Evolutionary conservation across 2,329 filamentous ascomycete species (phyloP).

Genomic region (Botrytis fabae): DNA sequence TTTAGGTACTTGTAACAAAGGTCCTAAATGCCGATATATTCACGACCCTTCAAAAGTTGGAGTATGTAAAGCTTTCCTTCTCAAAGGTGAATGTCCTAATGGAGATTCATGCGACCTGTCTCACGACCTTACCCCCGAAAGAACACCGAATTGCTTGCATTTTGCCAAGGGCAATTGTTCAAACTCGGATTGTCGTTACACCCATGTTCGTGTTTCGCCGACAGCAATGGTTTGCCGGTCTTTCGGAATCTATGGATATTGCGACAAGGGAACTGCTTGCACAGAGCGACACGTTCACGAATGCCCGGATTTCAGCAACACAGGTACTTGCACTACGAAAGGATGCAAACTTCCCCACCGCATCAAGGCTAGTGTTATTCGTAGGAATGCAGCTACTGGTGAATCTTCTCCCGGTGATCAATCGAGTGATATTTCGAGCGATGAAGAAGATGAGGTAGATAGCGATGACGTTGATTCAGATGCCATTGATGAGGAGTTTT

Average conservation of each 20-base stretch:
- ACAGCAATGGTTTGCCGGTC: conserved; percentile 77
- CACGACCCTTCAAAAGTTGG: conserved; percentile 88
- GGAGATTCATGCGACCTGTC: conserved; percentile 86
- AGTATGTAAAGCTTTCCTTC: conserved; percentile 84
- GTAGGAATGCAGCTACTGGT: conserved; percentile 56
- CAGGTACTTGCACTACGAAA: conserved; percentile 75
- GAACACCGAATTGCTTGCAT: conserved; percentile 85
- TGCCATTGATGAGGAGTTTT: conserved; percentile 63
- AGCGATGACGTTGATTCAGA: conserved; percentile 82
- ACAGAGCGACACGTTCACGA: conserved; percentile 84
- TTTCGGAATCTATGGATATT: conserved; percentile 88
- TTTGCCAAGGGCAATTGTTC: conserved; percentile 88
- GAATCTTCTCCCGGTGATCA: conserved; percentile 50
- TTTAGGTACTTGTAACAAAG: conserved; percentile 81
- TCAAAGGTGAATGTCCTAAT: conserved; percentile 73
- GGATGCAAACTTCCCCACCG: conserved; percentile 85
- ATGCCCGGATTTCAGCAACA: conserved; percentile 94
- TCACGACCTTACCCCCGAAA: conserved; percentile 79
- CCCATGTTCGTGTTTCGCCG: conserved; percentile 77
- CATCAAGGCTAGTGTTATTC: conserved; percentile 78
- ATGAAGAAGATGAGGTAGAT: conserved; percentile 65
- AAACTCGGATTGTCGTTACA: conserved; percentile 82
- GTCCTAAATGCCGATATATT: conserved; percentile 73
- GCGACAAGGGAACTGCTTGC: conserved; percentile 77
- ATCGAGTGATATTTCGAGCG: conserved; percentile 72